phyloP scores from a whole-genome alignment of 2,329 filamentous ascomycete species.

The Stemphylium vesicarium region DNA sequence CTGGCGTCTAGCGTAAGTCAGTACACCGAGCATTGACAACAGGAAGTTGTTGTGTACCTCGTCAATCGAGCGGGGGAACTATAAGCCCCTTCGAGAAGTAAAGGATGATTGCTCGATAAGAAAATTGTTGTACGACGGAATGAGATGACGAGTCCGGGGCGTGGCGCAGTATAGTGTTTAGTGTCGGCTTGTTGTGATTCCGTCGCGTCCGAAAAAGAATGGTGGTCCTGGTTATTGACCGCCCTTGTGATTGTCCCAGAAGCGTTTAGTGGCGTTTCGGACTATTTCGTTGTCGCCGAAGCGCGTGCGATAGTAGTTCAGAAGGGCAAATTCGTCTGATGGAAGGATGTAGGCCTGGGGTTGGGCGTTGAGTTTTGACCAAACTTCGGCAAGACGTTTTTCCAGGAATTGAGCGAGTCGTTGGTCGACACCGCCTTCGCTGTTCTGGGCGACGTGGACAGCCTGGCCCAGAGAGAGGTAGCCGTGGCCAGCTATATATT shows the following conservation, averaged over 20 bases:
- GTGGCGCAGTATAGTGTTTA: neutral
- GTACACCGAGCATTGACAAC: neutral
- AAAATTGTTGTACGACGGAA: neutral
- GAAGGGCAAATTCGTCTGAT: conserved; percentile 79
- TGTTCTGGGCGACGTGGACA: conserved; percentile 77
- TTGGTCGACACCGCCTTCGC: conserved; percentile 70
- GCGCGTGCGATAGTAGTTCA: conserved; percentile 80
- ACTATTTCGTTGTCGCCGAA: conserved; percentile 62
- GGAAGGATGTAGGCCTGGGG: conserved; percentile 76
- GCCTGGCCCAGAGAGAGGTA: conserved; percentile 66
- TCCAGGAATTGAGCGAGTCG: conserved; percentile 71
- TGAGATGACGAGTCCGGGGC: neutral
- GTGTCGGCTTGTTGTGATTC: neutral
- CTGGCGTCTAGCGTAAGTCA: conserved; percentile 5
- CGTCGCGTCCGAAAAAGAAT: conserved; percentile 2
- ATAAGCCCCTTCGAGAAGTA: neutral
- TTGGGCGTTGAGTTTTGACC: conserved; percentile 68
- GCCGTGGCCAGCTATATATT: conserved; percentile 50
- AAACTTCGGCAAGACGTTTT: conserved; percentile 63
- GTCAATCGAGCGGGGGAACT: neutral
- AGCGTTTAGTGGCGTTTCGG: conserved; percentile 61
- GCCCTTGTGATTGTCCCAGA: conserved; percentile 59
- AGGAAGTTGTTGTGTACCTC: conserved; percentile 1
- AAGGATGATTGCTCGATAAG: neutral
- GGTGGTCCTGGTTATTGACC: conserved; percentile 21